These are phyloP conservation scores for Pyricularia grisea DNA, from an alignment of 2,329 filamentous ascomycete genomes.

Conservation along the genomic window DNA sequence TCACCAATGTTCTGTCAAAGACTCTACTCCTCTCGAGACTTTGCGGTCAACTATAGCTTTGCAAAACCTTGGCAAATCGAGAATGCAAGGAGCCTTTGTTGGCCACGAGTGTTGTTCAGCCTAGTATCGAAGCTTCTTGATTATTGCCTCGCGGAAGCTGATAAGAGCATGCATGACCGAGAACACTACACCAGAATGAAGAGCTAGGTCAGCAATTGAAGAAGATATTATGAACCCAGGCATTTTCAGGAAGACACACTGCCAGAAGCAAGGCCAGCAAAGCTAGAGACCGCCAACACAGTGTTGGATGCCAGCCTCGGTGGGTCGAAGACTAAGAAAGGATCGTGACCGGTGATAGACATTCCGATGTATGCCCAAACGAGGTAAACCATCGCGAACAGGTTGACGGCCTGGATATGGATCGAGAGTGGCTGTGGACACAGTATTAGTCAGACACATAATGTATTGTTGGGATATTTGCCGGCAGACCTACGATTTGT, in stretches of 20 bases:
- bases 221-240: background rate
- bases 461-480: background rate
- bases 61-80: background rate
- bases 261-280: slow-evolving; percentile 24
- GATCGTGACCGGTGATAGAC: slow-evolving; percentile 30
- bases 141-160: slow-evolving; percentile 33
- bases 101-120: background rate
- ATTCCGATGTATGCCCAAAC: slow-evolving; percentile 39
- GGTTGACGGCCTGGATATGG: slow-evolving; percentile 31
- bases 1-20: background rate
- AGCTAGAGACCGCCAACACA: slow-evolving; percentile 31
- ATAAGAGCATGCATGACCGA: slow-evolving; percentile 38
- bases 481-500: slow-evolving; percentile 29
- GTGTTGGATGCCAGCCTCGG: slow-evolving; percentile 31
- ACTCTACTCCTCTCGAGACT: background rate
- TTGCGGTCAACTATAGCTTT: background rate
- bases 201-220: background rate
- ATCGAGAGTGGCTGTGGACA: slow-evolving; percentile 30
- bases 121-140: slow-evolving; percentile 12
- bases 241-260: slow-evolving; percentile 11
- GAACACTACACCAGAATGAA: slow-evolving; percentile 24
- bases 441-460: slow-evolving; percentile 8
- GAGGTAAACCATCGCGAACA: slow-evolving; percentile 34
- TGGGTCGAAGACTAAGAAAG: slow-evolving; percentile 43
- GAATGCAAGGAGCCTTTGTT: background rate